Evolutionary conservation across 2,329 filamentous ascomycete species (phyloP), one percentile per base, ranked within the genome.

Genomic region (Beauveria rudraprayagi): DNA sequence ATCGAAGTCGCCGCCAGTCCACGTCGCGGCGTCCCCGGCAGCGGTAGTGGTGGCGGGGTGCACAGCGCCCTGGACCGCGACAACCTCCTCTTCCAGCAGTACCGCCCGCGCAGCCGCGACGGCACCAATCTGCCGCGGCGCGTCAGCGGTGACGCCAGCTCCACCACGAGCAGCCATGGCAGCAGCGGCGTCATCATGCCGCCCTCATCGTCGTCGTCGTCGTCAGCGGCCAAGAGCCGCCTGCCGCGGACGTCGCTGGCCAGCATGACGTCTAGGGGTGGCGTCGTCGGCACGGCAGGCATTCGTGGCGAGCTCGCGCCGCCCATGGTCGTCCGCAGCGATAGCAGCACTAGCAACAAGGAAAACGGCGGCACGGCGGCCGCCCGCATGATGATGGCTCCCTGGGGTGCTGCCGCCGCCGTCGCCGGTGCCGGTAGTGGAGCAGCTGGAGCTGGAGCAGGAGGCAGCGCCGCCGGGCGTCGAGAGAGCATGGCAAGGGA

Each of bases 1-100:
- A 79, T 84, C 60, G 82, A 84, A 64, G 77, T 84, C 8, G 80
- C 81, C 2, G 75, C 80, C 44, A 80, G 76, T 56, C 78, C 79
- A 7, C 70, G 76, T 7, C 72, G 76, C 52, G 69, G 73, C 4
- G 68, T 75, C 3, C 68, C 73, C 11, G 69, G 77, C 46, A 77
- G 79, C 56, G 76, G 77, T 46, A 77, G 79, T 56, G 76, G 77
- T 11, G 51, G 64, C 28, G 77, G 19, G 10, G 7, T 30, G 5
- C 46, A 34, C 3, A 60, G 48, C 48, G 50, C 16, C 9, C 19
- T 55, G 5, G 53, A 61, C 28, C 60, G 60, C 37, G 60, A 61
- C 28, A 52, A 51, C 40, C 24, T 52, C n/a, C 53, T 52, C 19
- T 61, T 80, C 16, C 56, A 63, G 51, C 56, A 77, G 3, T 78